Conservation (phyloP, 2,329 filamentous ascomycete species). For the Cladophialophora carrionii region DNA sequence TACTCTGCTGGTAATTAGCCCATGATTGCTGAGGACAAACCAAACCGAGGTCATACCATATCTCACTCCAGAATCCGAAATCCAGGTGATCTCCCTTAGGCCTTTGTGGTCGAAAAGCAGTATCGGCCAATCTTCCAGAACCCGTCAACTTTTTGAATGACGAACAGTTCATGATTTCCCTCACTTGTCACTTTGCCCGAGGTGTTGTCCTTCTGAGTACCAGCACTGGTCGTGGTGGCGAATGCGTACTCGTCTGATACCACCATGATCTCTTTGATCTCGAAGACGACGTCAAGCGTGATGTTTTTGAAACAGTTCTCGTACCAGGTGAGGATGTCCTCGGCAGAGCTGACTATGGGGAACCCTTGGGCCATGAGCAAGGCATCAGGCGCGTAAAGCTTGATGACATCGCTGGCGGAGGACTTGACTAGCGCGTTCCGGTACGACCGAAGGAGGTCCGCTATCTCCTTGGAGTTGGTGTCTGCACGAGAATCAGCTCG, state of each 20-base stretch:
- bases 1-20: no score
- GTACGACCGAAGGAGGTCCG: constrained; percentile 4
- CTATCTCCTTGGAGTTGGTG: background rate
- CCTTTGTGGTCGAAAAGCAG: constrained; percentile 6
- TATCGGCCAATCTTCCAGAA: constrained; percentile 2
- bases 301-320: constrained; percentile 10
- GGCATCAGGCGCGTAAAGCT: constrained; percentile 4
- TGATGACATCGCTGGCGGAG: constrained; percentile 4
- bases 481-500: background rate
- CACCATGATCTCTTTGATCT: background rate
- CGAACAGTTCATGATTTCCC: constrained; percentile 10
- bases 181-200: constrained; percentile 8
- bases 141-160: constrained; percentile 1
- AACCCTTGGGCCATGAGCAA: constrained; percentile 9
- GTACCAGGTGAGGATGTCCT: constrained; percentile 9
- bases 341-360: constrained; percentile 2
- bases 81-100: background rate
- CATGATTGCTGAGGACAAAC: no score
- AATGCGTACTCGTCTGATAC: constrained; percentile 1
- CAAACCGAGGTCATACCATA: no score
- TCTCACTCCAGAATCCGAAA: no score
- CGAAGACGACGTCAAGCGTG: constrained; percentile 6
- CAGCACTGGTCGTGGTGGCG: constrained; percentile 9
- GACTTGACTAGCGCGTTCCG: constrained; percentile 6
- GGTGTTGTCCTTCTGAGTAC: constrained; percentile 6